Conservation (phyloP, 495 filamentous ascomycete genomes). For the Aspergillus bertholletiae region DNA sequence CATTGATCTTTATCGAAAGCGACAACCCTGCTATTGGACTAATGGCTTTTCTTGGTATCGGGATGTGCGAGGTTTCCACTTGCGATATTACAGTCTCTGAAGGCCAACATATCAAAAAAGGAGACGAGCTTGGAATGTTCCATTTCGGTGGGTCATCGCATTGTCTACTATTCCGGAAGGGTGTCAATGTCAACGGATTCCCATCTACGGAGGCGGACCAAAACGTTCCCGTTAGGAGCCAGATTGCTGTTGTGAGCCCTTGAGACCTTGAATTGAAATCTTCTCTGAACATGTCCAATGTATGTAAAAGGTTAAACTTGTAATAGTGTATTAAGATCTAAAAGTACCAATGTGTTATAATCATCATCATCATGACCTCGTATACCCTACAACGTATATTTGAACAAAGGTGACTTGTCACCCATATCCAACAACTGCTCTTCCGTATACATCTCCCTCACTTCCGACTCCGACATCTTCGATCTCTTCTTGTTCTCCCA, state of each 20-base stretch:
- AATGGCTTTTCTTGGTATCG: slow-evolving; percentile 1
- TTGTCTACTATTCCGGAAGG: slow-evolving; percentile 43
- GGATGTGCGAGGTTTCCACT: background rate
- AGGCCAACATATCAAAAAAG: background rate
- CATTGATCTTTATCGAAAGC: slow-evolving; percentile 4
- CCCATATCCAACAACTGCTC: slow-evolving; percentile 40
- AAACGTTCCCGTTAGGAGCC: slow-evolving; percentile 57
- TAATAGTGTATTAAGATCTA: too few relatives aligned
- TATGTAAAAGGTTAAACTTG: too few relatives aligned
- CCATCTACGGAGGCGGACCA: slow-evolving; percentile 42
- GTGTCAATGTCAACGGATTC: slow-evolving; percentile 35
- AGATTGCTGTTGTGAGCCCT: slow-evolving; percentile 40
- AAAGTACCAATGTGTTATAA: too few relatives aligned
- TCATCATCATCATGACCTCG: too few relatives aligned
- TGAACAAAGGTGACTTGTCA: slow-evolving; percentile 39
- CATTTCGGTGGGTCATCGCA: slow-evolving; percentile 7
- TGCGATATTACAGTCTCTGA: background rate
- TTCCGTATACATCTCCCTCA: slow-evolving; percentile 28
- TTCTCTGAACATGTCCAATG: too few relatives aligned
- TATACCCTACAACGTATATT: slow-evolving; percentile 27
- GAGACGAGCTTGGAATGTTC: slow-evolving; percentile 1
- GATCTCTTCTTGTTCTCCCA: slow-evolving; percentile 22
- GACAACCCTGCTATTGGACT: slow-evolving; percentile 1
- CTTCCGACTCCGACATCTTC: slow-evolving; percentile 25
- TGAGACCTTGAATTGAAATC: too few relatives aligned